A percentile compares a stretch with the other conserved stretches of the same genome.
Conservation (phyloP, 805 yeast genomes). For the Barnettozyma wickerhamii region DNA sequence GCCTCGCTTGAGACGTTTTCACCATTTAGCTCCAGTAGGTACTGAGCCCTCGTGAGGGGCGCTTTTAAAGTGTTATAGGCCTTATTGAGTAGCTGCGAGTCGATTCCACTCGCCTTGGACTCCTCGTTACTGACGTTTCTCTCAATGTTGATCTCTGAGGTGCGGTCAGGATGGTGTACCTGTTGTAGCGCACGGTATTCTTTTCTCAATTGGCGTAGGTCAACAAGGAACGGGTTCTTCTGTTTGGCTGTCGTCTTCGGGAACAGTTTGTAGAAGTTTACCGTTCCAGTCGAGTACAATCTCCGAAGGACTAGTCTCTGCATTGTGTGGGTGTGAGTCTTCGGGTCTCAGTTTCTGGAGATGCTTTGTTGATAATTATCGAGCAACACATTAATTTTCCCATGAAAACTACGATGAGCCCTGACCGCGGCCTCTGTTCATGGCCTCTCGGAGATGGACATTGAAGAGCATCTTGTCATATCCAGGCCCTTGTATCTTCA, state of each 20-base stretch:
- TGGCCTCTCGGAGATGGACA: background rate
- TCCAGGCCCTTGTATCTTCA: constrained; percentile 44
- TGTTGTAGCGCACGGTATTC: constrained; percentile 77
- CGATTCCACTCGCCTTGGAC: constrained; percentile 3
- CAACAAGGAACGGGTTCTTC: constrained; percentile 67
- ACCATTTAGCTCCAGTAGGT: constrained; percentile 41
- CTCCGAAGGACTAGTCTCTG: constrained; percentile 8
- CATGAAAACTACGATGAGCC: too few relatives aligned
- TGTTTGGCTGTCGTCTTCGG: constrained; percentile 70
- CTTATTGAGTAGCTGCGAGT: constrained; percentile 50
- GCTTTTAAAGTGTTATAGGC: constrained; percentile 71
- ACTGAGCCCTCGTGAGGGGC: constrained; percentile 70
- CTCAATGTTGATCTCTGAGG: constrained; percentile 15
- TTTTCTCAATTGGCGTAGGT: constrained; percentile 52
- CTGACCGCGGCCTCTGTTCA: too few relatives aligned
- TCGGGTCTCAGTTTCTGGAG: background rate
- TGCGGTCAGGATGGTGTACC: constrained; percentile 74
- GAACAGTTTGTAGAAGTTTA: constrained; percentile 56
- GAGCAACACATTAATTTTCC: too few relatives aligned
- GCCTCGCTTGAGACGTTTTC: constrained; percentile 56
- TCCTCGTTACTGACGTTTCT: constrained; percentile 27
- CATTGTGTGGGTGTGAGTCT: constrained; percentile 10
- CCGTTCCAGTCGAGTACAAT: constrained; percentile 7
- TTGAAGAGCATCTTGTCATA: constrained; percentile 29
- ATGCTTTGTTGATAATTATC: too few relatives aligned